Evolutionary conservation across 805 yeast species (phyloP).

Genomic region (Jamesozyma gamospora): DNA sequence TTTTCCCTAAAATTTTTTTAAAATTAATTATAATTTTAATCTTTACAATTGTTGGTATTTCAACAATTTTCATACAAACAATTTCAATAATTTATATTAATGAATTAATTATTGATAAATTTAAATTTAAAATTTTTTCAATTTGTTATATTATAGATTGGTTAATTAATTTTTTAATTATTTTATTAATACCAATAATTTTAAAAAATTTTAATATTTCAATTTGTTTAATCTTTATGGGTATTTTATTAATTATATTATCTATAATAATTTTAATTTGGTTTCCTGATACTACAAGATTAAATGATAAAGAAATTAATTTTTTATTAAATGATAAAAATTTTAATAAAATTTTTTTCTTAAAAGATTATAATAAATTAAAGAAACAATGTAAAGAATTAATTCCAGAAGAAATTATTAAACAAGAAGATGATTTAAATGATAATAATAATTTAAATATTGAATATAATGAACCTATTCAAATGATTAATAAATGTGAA

Average conservation of each 20-base stretch:
- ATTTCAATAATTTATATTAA: slow-evolving; percentile 42
- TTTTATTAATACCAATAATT: slow-evolving; percentile 34
- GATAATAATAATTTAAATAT: not conserved
- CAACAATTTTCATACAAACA: slow-evolving; percentile 38
- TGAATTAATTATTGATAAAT: slow-evolving; percentile 38
- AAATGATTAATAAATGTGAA: not conserved
- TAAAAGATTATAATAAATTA: not conserved
- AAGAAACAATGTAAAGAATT: not conserved
- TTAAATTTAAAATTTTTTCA: slow-evolving; percentile 39
- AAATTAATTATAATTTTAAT: slow-evolving; percentile 36
- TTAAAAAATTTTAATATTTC: slow-evolving; percentile 32
- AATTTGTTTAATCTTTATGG: slow-evolving; percentile 34
- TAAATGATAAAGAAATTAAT: slow-evolving; percentile 21
- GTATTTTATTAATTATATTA: slow-evolving; percentile 28
- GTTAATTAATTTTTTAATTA: slow-evolving; percentile 32
- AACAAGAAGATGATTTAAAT: not conserved
- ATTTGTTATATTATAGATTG: slow-evolving; percentile 39
- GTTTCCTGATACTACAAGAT: slow-evolving; percentile 37
- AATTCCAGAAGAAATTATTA: not conserved
- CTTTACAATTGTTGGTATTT: slow-evolving; percentile 36
- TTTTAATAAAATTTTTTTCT: not conserved
- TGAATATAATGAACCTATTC: not conserved
- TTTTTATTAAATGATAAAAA: slow-evolving; percentile 9
- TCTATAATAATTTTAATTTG: slow-evolving; percentile 22
- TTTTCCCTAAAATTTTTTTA: slow-evolving; percentile 32